Conservation (phyloP, 257 asterid species). For the Mentha longifolia region DNA sequence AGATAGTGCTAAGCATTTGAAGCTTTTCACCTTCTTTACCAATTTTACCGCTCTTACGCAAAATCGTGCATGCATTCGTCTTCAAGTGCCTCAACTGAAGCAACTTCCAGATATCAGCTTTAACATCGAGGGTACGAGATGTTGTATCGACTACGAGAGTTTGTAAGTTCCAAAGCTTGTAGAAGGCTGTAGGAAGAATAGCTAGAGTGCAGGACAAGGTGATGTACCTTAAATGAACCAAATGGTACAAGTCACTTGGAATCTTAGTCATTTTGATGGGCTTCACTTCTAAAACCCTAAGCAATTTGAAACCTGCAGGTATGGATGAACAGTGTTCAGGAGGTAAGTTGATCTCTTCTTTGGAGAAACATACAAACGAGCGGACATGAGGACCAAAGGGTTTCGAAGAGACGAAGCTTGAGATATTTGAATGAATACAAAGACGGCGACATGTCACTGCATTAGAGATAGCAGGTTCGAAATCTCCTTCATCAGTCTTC, state of each 20-base stretch:
- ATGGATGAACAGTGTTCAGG: constrained; percentile 27
- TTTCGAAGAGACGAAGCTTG: neutral
- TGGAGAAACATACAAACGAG: constrained; percentile 12
- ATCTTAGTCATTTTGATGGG: constrained; percentile 37
- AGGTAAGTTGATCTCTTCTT: constrained; percentile 27
- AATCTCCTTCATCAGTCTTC: constrained; percentile 29
- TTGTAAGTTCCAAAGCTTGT: constrained; percentile 37
- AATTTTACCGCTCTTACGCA: constrained; percentile 20
- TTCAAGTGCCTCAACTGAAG: constrained; percentile 37
- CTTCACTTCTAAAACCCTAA: constrained; percentile 47
- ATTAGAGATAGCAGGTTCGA: neutral
- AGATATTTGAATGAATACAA: constrained; percentile 6
- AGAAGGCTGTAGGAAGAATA: constrained; percentile 32
- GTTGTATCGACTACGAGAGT: constrained; percentile 36
- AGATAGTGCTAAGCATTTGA: constrained; percentile 38
- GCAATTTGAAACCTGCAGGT: constrained; percentile 42
- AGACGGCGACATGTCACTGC: constrained; percentile 16
- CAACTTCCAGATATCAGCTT: constrained; percentile 37
- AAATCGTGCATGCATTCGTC: constrained; percentile 37
- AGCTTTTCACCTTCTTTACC: constrained; percentile 23
- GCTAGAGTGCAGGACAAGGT: constrained; percentile 18
- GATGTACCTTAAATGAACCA: constrained; percentile 43
- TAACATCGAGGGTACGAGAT: constrained; percentile 5
- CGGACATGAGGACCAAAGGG: neutral
- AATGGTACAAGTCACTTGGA: constrained; percentile 27